Percentiles rank a stretch among this genome's conserved stretches.
These are phyloP conservation scores for Xenoacremonium recifei DNA, from an alignment of 2,329 filamentous ascomycete genomes.

Conservation along the genomic window DNA sequence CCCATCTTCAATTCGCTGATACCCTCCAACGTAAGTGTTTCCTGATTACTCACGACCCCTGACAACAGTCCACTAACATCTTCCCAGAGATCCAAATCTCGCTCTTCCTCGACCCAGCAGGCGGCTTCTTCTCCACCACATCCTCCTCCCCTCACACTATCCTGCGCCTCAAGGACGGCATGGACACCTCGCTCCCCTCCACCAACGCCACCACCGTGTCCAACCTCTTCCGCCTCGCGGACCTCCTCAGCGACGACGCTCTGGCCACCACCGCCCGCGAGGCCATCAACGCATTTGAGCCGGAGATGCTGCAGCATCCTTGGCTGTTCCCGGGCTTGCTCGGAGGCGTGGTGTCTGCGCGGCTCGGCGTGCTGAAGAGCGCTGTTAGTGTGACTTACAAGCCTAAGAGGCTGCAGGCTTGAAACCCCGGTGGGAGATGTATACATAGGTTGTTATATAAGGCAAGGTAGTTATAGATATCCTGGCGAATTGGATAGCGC, in stretches of 20 bases:
- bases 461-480: too few species aligned
- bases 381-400: constrained; percentile 25
- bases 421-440: background rate
- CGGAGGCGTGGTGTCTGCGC: constrained; percentile 69
- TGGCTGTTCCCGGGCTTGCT: constrained; percentile 87
- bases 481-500: too few species aligned
- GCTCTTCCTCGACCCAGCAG: constrained; percentile 71
- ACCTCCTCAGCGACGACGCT: constrained; percentile 62
- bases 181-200: constrained; percentile 88
- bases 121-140: constrained; percentile 73
- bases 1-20: constrained; percentile 78
- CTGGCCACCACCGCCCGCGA: constrained; percentile 67
- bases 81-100: constrained; percentile 61
- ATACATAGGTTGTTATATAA: background rate
- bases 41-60: background rate
- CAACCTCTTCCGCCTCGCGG: constrained; percentile 80
- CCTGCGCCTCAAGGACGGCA: constrained; percentile 88
- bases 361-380: constrained; percentile 60
- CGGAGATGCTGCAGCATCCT: constrained; percentile 88
- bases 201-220: constrained; percentile 84
- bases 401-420: constrained; percentile 19
- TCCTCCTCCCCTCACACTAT: constrained; percentile 66
- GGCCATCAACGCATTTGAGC: constrained; percentile 82
- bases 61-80: background rate
- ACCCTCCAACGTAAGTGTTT: constrained; percentile 64